Evolutionary conservation across 441 rosid genomes (phyloP).

Genomic region (Jatropha multifida): DNA sequence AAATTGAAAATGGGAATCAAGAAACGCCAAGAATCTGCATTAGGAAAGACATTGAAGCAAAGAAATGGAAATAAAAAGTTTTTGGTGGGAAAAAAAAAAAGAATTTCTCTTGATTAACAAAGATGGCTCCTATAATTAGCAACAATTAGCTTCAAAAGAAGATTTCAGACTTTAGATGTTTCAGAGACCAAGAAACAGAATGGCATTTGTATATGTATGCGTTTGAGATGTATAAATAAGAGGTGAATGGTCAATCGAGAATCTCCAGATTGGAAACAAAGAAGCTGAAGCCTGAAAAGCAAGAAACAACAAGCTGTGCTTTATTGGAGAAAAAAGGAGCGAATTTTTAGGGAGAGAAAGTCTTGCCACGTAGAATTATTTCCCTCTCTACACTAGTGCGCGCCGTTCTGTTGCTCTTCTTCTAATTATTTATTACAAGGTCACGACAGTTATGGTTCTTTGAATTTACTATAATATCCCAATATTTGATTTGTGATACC

Average conservation of each 20-base stretch:
- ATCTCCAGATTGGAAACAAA: conserved; percentile 11
- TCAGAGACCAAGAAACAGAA: background rate
- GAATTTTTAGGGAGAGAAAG: conserved; percentile 10
- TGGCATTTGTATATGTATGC: background rate
- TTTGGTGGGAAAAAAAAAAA: background rate
- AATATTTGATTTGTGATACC: background rate
- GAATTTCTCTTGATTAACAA: background rate
- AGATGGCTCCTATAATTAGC: background rate
- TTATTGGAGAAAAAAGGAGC: background rate
- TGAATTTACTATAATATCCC: background rate
- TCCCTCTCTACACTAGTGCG: conserved; percentile 4
- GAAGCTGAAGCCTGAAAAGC: conserved; percentile 14
- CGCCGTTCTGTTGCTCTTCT: conserved; percentile 12
- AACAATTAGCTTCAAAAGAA: background rate
- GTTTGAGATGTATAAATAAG: background rate
- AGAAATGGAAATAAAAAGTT: conserved; percentile 20
- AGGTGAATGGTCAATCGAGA: conserved; percentile 22
- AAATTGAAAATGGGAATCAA: background rate
- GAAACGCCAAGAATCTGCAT: conserved; percentile 14
- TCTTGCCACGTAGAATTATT: conserved; percentile 22
- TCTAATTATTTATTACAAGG: background rate
- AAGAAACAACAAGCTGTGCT: background rate
- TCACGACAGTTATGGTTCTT: background rate
- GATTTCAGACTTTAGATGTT: background rate
- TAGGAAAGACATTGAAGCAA: conserved; percentile 26